These are phyloP conservation scores for Globisporangium splendens DNA, from an alignment of 352 stramenopile genomes.

Conservation along the genomic window DNA sequence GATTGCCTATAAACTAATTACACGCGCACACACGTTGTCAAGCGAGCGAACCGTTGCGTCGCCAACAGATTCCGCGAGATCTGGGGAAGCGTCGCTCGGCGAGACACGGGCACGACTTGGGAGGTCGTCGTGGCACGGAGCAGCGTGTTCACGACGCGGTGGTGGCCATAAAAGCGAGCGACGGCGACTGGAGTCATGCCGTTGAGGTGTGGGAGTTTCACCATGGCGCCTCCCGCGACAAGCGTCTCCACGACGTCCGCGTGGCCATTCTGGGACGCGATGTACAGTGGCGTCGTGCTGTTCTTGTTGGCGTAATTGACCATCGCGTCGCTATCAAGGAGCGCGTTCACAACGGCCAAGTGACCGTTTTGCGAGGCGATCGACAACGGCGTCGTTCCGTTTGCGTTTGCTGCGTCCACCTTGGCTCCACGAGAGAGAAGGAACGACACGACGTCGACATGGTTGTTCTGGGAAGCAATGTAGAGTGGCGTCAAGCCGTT, in stretches of 20 bases:
- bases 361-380: conserved; percentile 14
- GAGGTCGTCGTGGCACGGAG: neutral
- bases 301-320: conserved; percentile 7
- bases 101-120: neutral
- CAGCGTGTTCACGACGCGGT: neutral
- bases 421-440: conserved; percentile 9
- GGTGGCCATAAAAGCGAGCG: conserved; percentile 3
- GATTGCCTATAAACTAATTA: neutral
- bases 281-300: conserved; percentile 10
- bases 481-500: conserved; percentile 13
- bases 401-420: conserved; percentile 6
- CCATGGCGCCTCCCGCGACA: conserved; percentile 4
- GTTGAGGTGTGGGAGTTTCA: conserved; percentile 1
- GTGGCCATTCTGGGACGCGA: conserved; percentile 13
- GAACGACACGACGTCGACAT: neutral
- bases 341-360: conserved; percentile 2
- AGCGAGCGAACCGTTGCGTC: neutral
- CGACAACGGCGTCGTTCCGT: conserved; percentile 8
- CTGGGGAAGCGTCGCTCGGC: neutral
- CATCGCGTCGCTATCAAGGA: conserved; percentile 7
- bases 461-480: conserved; percentile 14
- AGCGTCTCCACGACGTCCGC: conserved; percentile 4
- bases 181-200: neutral
- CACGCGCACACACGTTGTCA: neutral
- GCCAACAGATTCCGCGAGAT: neutral